Conservation (phyloP, 768 basidiomycete genomes). For the Lactarius quietus region DNA sequence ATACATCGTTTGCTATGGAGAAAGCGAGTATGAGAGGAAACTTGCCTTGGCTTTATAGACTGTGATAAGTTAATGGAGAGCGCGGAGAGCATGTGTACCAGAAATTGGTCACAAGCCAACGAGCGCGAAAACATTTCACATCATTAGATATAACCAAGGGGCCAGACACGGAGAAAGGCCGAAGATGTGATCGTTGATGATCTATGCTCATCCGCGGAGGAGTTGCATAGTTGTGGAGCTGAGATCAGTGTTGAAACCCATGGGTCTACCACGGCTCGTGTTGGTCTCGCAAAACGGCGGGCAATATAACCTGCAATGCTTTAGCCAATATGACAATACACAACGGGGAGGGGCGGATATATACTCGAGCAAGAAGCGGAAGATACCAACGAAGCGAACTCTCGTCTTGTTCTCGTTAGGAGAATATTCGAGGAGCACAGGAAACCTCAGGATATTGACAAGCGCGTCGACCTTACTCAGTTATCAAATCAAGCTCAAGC, state of each 20-base stretch:
- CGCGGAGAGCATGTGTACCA: background rate
- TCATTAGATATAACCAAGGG: background rate
- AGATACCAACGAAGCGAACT: background rate
- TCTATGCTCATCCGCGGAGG: background rate
- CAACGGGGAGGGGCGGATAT: background rate
- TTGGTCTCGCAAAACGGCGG: background rate
- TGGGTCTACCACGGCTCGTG: background rate
- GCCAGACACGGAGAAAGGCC: background rate
- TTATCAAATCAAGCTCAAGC: background rate
- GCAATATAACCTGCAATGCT: background rate
- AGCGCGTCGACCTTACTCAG: background rate
- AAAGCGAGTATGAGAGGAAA: background rate
- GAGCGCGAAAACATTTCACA: background rate
- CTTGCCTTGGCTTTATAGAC: background rate
- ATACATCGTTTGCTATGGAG: background rate
- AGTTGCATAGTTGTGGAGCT: background rate
- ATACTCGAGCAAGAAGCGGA: background rate
- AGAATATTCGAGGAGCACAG: background rate
- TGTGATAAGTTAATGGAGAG: background rate
- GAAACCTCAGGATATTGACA: background rate
- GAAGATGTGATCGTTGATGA: background rate
- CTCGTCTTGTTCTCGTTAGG: background rate
- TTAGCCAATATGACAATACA: background rate
- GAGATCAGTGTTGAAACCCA: background rate
- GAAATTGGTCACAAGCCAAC: background rate